A percentile compares a stretch with the other conserved stretches of the same genome.
phyloP scores from a whole-genome alignment of 176 grass and related monocot species.

The Lolium multiflorum region DNA sequence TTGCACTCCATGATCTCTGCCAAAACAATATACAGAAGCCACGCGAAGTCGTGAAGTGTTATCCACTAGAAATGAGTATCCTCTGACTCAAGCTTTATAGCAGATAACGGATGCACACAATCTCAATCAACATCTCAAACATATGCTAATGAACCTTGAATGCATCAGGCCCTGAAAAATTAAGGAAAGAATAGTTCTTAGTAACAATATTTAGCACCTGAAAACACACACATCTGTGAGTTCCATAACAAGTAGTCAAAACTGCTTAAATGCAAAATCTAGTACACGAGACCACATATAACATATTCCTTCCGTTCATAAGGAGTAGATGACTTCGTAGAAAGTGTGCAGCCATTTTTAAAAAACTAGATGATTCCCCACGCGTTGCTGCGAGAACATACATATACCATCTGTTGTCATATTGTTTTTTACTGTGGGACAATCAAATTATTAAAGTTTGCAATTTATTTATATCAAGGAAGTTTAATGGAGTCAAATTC shows the following conservation, averaged over 20 bases:
- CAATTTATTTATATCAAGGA: no score
- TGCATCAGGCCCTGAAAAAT: constrained; percentile 41
- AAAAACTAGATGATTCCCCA: no score
- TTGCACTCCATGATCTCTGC: constrained; percentile 62
- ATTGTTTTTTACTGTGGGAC: no score
- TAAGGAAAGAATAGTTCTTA: constrained; percentile 1
- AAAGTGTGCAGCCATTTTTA: constrained; percentile 9
- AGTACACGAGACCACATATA: constrained; percentile 15
- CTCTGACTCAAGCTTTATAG: not conserved
- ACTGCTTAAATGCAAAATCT: constrained; percentile 1
- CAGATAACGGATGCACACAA: not conserved
- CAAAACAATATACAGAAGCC: constrained; percentile 15
- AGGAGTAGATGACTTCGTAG: not conserved
- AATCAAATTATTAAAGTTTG: no score
- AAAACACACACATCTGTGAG: constrained; percentile 15
- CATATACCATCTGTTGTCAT: no score
- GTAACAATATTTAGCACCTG: constrained; percentile 13
- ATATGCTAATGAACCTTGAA: constrained; percentile 22
- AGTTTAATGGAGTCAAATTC: no score
- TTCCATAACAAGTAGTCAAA: constrained; percentile 28
- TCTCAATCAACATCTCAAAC: constrained; percentile 22
- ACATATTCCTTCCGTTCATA: not conserved
- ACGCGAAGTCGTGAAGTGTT: constrained; percentile 39
- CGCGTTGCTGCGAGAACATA: no score
- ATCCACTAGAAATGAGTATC: constrained; percentile 29